Evolutionary conservation across 257 asterid genomes (phyloP).

Genomic region (Catharanthus roseus): DNA sequence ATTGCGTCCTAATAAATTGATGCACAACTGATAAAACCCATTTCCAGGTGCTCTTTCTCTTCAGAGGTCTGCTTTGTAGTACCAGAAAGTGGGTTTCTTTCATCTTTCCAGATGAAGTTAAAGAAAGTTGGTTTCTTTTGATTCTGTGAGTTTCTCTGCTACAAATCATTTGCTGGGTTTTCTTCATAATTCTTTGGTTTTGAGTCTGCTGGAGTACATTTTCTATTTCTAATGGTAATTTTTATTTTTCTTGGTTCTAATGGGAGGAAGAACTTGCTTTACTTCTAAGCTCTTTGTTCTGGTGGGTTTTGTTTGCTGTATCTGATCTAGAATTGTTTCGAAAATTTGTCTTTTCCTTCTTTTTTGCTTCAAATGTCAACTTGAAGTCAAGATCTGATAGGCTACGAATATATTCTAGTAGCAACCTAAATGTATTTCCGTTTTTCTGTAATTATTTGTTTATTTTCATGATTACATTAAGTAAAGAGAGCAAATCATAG

Average conservation of each 20-base stretch:
- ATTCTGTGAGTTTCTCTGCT: constrained; percentile 14
- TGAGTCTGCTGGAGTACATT: constrained; percentile 3
- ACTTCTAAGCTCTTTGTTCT: background rate
- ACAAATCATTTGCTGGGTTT: constrained; percentile 5
- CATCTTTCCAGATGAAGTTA: constrained; percentile 8
- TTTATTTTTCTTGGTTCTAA: background rate
- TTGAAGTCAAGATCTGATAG: constrained; percentile 14
- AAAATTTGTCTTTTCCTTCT: constrained; percentile 1
- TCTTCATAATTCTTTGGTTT: background rate
- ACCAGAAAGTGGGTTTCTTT: background rate
- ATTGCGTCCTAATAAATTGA: constrained; percentile 1
- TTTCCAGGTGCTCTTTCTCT: background rate
- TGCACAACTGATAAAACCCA: constrained; percentile 9
- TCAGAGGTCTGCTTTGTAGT: background rate
- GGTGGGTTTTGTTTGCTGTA: background rate
- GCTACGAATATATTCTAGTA: background rate
- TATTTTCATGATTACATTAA: background rate
- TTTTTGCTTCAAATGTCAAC: background rate
- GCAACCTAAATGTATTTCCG: background rate
- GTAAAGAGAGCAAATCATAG: background rate
- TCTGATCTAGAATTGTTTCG: constrained; percentile 4
- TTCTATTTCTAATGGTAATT: background rate
- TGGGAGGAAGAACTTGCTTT: background rate
- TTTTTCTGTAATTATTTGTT: background rate
- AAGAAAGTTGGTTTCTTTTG: constrained; percentile 20